phyloP scores from a whole-genome alignment of 2,329 filamentous ascomycete species.

The Botrytis fabae region DNA sequence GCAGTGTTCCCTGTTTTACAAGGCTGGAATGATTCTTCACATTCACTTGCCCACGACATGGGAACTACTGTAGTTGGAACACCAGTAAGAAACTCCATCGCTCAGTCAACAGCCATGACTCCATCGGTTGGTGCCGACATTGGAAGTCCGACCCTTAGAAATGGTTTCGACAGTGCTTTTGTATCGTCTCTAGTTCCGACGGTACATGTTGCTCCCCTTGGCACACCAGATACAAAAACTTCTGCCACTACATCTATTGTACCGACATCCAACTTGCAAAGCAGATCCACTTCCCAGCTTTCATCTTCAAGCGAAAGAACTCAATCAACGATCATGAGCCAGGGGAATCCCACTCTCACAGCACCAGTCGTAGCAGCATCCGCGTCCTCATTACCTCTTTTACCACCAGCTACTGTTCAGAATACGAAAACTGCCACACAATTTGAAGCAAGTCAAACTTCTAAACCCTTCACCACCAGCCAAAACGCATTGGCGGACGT shows the following conservation, averaged over 20 bases:
- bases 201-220: neutral
- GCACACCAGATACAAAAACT: neutral
- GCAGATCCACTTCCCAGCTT: neutral
- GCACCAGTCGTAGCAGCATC: neutral
- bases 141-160: constrained; percentile 11
- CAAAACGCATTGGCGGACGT: constrained; percentile 21
- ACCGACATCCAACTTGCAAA: neutral
- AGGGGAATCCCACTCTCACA: neutral
- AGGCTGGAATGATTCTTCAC: constrained; percentile 6
- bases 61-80: constrained; percentile 1
- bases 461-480: neutral
- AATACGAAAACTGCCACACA: neutral
- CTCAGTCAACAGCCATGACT: constrained; percentile 5
- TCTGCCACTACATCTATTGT: neutral
- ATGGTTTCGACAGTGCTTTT: neutral
- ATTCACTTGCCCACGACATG: neutral
- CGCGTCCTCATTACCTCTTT: neutral
- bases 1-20: neutral
- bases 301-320: neutral
- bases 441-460: neutral
- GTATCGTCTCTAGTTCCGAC: neutral
- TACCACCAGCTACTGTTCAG: neutral
- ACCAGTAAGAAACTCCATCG: neutral
- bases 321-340: neutral
- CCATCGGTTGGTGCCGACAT: neutral